These are phyloP conservation scores for Chamaenerion angustifolium DNA, from an alignment of 345 rosid genomes.

Conservation along the genomic window DNA sequence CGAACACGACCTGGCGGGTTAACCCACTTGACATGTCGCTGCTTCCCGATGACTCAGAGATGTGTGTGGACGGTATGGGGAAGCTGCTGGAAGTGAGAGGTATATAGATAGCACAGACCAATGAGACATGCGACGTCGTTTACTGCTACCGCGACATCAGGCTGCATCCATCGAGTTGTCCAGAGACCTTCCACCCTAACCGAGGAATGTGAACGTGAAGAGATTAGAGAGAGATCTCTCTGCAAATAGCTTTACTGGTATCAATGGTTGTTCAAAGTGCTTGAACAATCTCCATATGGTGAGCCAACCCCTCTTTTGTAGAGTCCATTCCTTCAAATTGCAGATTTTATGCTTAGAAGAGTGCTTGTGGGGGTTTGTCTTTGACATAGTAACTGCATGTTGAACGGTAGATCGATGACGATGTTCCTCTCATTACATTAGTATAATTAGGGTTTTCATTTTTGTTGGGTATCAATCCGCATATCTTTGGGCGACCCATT, in stretches of 20 bases:
- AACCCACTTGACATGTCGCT: constrained; percentile 78
- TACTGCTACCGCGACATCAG: constrained; percentile 85
- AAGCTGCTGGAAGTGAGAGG: constrained; percentile 54
- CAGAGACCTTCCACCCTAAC: constrained; percentile 45
- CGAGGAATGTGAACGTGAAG: constrained; percentile 45
- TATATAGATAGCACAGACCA: constrained; percentile 39
- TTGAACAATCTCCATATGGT: constrained; percentile 52
- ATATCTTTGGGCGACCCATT: too few species aligned
- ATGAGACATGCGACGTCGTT: constrained; percentile 76
- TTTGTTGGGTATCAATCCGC: too few species aligned
- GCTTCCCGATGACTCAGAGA: constrained; percentile 91
- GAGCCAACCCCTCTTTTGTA: background rate
- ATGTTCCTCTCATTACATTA: too few species aligned
- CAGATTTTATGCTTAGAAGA: too few species aligned
- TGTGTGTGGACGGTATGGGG: constrained; percentile 71
- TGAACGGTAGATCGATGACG: too few species aligned
- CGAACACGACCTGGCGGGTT: too few species aligned
- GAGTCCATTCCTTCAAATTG: too few species aligned
- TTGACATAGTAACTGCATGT: too few species aligned
- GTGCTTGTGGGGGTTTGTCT: too few species aligned
- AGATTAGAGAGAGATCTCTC: constrained; percentile 57
- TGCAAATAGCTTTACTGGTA: constrained; percentile 43
- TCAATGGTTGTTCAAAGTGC: constrained; percentile 74
- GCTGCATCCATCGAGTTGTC: constrained; percentile 60
- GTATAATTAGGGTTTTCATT: too few species aligned